phyloP scores from a whole-genome alignment of 192 early-diverging fungal genomes.

The Coemansia sp. region DNA sequence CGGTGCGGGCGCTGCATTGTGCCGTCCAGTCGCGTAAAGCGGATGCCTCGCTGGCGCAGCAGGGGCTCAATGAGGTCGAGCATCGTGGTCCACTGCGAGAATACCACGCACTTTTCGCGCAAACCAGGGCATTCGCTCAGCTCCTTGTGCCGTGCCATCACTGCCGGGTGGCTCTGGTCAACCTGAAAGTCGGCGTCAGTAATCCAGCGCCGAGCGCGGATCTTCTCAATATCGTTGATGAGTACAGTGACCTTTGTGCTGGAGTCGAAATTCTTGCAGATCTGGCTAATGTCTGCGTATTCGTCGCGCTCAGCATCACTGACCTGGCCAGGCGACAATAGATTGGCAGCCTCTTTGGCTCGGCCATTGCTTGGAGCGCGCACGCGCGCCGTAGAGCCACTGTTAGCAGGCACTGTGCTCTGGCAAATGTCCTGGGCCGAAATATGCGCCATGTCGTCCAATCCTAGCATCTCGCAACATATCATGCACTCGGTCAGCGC shows the following conservation, averaged over 20 bases:
- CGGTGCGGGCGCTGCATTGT: conserved; percentile 58
- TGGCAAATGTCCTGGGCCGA: conserved; percentile 11
- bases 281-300: conserved; percentile 24
- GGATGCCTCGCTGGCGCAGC: conserved; percentile 53
- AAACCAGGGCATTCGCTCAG: conserved; percentile 7
- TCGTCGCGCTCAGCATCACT: not conserved
- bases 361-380: no score
- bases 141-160: conserved; percentile 20
- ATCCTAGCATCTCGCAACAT: conserved; percentile 32
- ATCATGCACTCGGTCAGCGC: conserved; percentile 34
- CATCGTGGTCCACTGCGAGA: conserved; percentile 91
- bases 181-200: conserved; percentile 29
- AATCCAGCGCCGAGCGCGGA: conserved; percentile 30
- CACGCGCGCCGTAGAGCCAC: not conserved
- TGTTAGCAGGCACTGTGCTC: not conserved
- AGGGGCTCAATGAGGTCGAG: conserved; percentile 66
- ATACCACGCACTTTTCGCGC: conserved; percentile 78
- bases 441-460: conserved; percentile 14
- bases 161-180: conserved; percentile 29
- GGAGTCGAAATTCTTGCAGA: conserved; percentile 32
- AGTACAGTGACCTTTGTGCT: conserved; percentile 37
- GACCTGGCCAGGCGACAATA: not conserved
- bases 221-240: conserved; percentile 31
- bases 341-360: no score
- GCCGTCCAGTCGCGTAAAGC: conserved; percentile 78